Conservation (phyloP, 352 stramenopile species). For the Globisporangium megalacanthum region DNA sequence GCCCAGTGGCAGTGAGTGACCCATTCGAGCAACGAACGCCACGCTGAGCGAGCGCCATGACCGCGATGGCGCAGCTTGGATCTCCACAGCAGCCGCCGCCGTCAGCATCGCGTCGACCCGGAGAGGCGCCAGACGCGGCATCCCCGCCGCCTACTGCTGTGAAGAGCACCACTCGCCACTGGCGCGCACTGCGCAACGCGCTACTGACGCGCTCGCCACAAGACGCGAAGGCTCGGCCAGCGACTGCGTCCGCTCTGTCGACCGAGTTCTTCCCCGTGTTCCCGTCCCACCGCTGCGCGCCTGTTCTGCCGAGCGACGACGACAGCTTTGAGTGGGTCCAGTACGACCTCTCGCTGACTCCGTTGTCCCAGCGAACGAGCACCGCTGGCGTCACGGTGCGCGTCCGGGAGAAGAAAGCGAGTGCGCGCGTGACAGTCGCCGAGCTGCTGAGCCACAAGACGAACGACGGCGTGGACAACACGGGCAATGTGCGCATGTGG, state of each 20-base stretch:
- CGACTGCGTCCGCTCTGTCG: conserved; percentile 54
- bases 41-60: conserved; percentile 3
- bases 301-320: conserved; percentile 8
- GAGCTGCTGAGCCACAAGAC: conserved; percentile 74
- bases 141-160: not conserved
- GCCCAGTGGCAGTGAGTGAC: not conserved
- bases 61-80: conserved; percentile 8
- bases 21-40: no score
- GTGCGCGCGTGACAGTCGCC: conserved; percentile 40
- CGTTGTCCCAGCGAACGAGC: not conserved
- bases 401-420: conserved; percentile 72
- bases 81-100: conserved; percentile 8
- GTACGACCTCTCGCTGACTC: conserved; percentile 26
- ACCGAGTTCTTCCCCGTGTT: conserved; percentile 65
- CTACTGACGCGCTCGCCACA: conserved; percentile 29
- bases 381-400: conserved; percentile 16
- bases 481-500: conserved; percentile 85
- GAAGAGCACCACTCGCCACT: conserved; percentile 54
- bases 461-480: conserved; percentile 83
- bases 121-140: not conserved
- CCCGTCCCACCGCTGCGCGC: not conserved
- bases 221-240: not conserved
- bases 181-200: conserved; percentile 62
- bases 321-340: conserved; percentile 43
- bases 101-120: not conserved